Percentiles rank a stretch among this genome's conserved stretches.
Evolutionary conservation across 176 grass and related monocot genomes (phyloP).

Genomic region (Zoysia japonica): DNA sequence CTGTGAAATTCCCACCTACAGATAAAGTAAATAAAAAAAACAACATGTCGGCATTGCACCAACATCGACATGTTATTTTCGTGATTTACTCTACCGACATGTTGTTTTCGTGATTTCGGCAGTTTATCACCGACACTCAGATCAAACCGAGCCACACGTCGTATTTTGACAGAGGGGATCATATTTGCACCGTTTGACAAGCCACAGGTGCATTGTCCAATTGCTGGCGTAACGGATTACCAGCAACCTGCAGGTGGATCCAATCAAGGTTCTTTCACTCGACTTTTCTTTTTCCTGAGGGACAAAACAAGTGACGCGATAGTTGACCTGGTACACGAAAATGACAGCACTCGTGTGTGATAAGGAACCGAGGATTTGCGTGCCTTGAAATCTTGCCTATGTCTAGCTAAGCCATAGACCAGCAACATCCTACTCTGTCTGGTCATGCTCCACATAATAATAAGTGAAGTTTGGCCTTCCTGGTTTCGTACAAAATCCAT

Average conservation of each 20-base stretch:
- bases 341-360: slow-evolving; percentile 28
- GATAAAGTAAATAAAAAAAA: neutral
- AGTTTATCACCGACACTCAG: too few relatives aligned
- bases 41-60: neutral
- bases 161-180: neutral
- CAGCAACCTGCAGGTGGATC: neutral
- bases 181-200: neutral
- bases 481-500: slow-evolving; percentile 1
- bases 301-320: slow-evolving; percentile 26
- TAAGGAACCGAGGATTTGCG: neutral
- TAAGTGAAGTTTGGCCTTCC: neutral
- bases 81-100: too few relatives aligned
- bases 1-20: neutral
- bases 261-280: slow-evolving; percentile 28
- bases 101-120: too few relatives aligned
- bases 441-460: slow-evolving; percentile 17
- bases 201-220: neutral
- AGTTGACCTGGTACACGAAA: slow-evolving; percentile 51
- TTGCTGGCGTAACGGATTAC: slow-evolving; percentile 29
- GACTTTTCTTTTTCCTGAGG: slow-evolving; percentile 10
- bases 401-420: slow-evolving; percentile 37
- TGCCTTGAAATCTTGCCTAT: slow-evolving; percentile 45
- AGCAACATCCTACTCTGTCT: neutral
- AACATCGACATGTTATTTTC: too few relatives aligned
- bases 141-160: neutral